A percentile compares a stretch with the other conserved stretches of the same genome.
Evolutionary conservation across 2,329 filamentous ascomycete genomes (phyloP).

Genomic region (Parafenestella ontariensis): DNA sequence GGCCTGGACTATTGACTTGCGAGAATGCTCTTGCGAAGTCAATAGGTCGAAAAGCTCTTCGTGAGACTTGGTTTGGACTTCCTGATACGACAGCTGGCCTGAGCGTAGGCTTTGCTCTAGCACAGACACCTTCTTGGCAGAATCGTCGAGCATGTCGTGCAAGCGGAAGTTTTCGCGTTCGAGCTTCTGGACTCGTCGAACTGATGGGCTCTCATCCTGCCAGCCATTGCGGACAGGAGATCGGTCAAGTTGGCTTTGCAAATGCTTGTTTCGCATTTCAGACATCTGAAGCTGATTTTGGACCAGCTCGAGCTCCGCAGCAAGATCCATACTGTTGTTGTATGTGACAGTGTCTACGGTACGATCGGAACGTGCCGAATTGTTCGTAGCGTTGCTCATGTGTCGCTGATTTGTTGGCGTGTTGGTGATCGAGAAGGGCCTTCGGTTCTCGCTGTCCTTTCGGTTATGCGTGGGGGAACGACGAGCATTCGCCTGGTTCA

Average conservation of each 20-base stretch:
- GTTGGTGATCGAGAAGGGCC: conserved; percentile 74
- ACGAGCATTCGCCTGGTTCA: conserved; percentile 56
- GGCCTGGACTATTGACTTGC: conserved; percentile 78
- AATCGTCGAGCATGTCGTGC: conserved; percentile 94
- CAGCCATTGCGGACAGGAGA: conserved; percentile 67
- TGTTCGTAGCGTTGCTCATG: conserved; percentile 70
- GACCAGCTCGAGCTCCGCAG: conserved; percentile 86
- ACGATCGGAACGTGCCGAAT: conserved; percentile 83
- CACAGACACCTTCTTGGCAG: conserved; percentile 86
- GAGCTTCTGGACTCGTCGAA: conserved; percentile 84
- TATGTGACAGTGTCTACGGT: conserved; percentile 84
- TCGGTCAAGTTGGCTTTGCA: conserved; percentile 85
- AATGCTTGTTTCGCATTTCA: conserved; percentile 93
- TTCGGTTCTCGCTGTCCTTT: conserved; percentile 64
- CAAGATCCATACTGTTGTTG: conserved; percentile 89
- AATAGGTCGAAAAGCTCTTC: conserved; percentile 93
- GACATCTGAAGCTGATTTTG: conserved; percentile 93
- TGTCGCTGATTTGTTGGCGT: conserved; percentile 77
- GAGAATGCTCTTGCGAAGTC: conserved; percentile 89
- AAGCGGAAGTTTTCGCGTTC: conserved; percentile 90
- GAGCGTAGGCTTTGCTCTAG: conserved; percentile 86
- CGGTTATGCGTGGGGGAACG: conserved; percentile 77
- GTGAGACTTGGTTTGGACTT: conserved; percentile 91
- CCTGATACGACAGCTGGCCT: conserved; percentile 85
- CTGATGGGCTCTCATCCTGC: conserved; percentile 78